These are phyloP conservation scores for Lindgomyces ingoldianus DNA, from an alignment of 495 filamentous ascomycete genomes.

Conservation along the genomic window DNA sequence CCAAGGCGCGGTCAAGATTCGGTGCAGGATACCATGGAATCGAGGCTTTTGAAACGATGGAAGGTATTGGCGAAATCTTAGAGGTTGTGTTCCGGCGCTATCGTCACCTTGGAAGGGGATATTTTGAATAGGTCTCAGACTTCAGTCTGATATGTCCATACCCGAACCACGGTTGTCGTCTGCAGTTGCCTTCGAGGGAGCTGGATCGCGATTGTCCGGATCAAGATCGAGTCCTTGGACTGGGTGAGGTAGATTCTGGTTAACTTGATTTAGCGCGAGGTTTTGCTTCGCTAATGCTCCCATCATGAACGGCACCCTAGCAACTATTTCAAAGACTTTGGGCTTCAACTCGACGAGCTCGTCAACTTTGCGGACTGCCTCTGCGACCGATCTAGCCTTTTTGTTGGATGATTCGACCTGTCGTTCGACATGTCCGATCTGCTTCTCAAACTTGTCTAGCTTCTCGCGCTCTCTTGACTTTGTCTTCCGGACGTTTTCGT, in stretches of 20 bases:
- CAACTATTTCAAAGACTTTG: no score
- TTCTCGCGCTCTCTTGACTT: no score
- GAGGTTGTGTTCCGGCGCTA: neutral
- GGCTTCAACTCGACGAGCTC: no score
- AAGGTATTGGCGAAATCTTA: neutral
- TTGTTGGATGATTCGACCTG: no score
- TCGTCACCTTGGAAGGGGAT: neutral
- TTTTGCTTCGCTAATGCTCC: neutral
- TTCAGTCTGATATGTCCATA: neutral
- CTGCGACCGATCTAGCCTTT: no score
- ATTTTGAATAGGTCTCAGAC: no score
- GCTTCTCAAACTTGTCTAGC: neutral
- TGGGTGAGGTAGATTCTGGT: neutral
- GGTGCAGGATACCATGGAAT: no score
- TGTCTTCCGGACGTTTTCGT: neutral
- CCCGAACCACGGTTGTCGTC: neutral
- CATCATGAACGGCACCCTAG: no score
- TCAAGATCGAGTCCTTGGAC: neutral
- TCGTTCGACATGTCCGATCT: no score
- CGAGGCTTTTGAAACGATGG: no score
- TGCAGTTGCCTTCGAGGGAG: neutral
- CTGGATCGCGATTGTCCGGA: neutral
- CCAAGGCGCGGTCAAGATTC: no score
- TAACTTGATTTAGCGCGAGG: neutral
- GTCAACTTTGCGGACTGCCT: no score